These are phyloP conservation scores for Phytophthora foliorum DNA, from an alignment of 352 stramenopile genomes.

Conservation along the genomic window DNA sequence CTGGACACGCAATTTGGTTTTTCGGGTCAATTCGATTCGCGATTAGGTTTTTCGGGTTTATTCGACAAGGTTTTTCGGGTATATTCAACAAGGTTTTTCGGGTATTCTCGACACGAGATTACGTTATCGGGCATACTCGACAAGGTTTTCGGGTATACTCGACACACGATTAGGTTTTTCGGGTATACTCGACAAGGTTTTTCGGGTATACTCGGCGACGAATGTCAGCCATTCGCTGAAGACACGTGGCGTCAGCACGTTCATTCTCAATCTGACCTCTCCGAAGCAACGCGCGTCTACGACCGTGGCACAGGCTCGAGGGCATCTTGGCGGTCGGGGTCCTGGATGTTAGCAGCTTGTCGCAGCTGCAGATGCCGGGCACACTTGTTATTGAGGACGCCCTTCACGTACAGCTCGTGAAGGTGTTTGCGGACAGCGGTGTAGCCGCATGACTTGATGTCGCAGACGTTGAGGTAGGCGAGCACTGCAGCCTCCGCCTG, in stretches of 20 bases:
- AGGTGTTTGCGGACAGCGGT: constrained; percentile 19
- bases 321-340: no score
- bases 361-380: not conserved
- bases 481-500: constrained; percentile 10
- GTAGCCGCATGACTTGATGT: constrained; percentile 4
- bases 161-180: not conserved
- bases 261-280: no score
- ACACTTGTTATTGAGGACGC: not conserved
- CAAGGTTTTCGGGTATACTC: not conserved
- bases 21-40: no score
- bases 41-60: no score
- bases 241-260: no score
- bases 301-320: no score
- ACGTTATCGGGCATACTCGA: no score
- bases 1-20: not conserved
- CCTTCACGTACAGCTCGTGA: not conserved
- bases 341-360: not conserved
- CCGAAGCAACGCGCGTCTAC: no score
- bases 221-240: no score
- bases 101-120: not conserved
- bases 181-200: not conserved
- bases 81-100: no score
- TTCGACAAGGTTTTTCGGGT: not conserved
- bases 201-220: not conserved
- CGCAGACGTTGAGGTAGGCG: not conserved